Evolutionary conservation across 192 early-diverging fungal species (phyloP).

Genomic region (Coemansia sp.): DNA sequence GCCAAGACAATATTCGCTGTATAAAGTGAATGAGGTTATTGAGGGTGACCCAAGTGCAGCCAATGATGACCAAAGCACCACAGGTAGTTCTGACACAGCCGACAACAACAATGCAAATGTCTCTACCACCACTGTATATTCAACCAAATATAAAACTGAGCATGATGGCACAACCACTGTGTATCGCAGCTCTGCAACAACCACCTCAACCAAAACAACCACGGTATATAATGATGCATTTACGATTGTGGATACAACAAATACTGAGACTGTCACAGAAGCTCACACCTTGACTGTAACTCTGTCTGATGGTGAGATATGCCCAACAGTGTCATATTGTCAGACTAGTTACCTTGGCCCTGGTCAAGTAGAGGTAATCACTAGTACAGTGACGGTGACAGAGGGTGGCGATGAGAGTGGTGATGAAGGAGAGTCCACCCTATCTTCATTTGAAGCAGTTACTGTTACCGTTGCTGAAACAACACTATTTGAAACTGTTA

Average conservation of each 20-base stretch:
- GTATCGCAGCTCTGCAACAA: background rate
- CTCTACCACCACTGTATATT: background rate
- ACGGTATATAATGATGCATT: background rate
- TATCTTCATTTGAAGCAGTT: background rate
- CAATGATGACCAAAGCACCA: background rate
- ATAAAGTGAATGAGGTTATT: background rate
- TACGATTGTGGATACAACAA: background rate
- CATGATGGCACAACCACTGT: background rate
- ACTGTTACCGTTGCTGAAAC: slow-evolving; percentile 6
- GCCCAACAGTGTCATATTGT: background rate
- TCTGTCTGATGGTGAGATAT: background rate
- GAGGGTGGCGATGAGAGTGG: background rate
- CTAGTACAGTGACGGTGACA: background rate
- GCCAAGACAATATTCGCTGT: background rate
- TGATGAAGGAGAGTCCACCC: background rate
- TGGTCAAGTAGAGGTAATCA: background rate
- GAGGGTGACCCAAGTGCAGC: background rate
- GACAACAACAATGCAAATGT: background rate
- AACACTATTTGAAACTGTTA: background rate
- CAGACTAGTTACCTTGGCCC: background rate
- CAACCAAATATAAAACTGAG: background rate
- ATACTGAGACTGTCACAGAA: slow-evolving; percentile 1
- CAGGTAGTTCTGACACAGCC: too few species aligned
- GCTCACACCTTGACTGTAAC: background rate
- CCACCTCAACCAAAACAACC: background rate